Conservation (phyloP, 768 basidiomycete genomes). For the Leccinum arenicola region DNA sequence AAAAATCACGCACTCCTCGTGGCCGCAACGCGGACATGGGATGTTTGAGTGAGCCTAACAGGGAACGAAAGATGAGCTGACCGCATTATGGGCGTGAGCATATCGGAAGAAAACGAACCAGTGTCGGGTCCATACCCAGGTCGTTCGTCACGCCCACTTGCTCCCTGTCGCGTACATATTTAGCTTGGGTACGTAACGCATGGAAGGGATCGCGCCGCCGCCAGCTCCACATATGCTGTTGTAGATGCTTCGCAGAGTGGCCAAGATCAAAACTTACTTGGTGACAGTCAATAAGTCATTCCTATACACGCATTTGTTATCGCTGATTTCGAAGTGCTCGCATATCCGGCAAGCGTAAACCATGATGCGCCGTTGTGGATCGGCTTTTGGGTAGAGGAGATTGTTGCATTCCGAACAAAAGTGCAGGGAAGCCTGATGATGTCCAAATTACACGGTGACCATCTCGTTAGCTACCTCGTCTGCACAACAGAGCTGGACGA, state of each 20-base stretch:
- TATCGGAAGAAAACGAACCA: conserved; percentile 45
- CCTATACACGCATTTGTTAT: conserved; percentile 87
- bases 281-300: conserved; percentile 93
- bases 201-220: conserved; percentile 9
- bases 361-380: conserved; percentile 79
- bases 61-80: not conserved
- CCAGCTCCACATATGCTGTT: conserved; percentile 2
- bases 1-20: conserved; percentile 67
- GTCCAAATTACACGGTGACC: not conserved
- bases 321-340: conserved; percentile 76
- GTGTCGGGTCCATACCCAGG: conserved; percentile 83
- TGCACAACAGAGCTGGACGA: conserved; percentile 3
- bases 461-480: conserved; percentile 15
- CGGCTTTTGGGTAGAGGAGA: conserved; percentile 89
- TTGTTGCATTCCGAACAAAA: conserved; percentile 97
- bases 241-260: not conserved
- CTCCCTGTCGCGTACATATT: conserved; percentile 54
- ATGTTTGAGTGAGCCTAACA: conserved; percentile 79
- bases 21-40: conserved; percentile 75
- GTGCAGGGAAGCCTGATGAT: conserved; percentile 69
- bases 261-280: conserved; percentile 53
- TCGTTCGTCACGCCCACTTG: conserved; percentile 90
- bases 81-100: not conserved
- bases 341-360: conserved; percentile 93
- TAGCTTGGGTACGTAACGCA: not conserved